phyloP scores from a whole-genome alignment of 2,329 filamentous ascomycete species.

The Madurella fahalii region DNA sequence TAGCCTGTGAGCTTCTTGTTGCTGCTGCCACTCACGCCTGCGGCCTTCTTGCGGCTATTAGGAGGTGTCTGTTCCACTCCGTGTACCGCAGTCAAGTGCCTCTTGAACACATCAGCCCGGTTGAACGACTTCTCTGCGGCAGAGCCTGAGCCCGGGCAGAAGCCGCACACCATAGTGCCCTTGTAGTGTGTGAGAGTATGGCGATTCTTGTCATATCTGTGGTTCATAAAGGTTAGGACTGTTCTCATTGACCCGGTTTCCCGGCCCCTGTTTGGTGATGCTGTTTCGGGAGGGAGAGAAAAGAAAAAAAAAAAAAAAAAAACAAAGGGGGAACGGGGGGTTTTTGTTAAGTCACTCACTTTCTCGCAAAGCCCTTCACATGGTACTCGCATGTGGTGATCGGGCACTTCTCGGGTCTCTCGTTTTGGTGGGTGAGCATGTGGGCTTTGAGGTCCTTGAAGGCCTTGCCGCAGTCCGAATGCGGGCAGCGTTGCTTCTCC shows the following conservation, averaged over 20 bases:
- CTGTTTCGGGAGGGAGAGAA: too few relatives aligned
- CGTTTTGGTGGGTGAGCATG: conserved; percentile 88
- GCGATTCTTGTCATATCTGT: conserved; percentile 81
- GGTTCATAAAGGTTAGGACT: not conserved
- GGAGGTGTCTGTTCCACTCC: conserved; percentile 89
- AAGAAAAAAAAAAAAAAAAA: too few relatives aligned
- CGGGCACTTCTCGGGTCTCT: conserved; percentile 90
- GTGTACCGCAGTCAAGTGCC: conserved; percentile 85
- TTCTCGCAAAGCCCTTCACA: conserved; percentile 85
- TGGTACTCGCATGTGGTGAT: conserved; percentile 91
- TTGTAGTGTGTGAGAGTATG: conserved; percentile 96
- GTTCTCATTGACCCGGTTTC: not conserved
- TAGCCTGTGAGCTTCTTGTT: conserved; percentile 67
- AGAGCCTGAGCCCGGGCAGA: conserved; percentile 85
- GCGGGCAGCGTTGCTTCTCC: conserved; percentile 70
- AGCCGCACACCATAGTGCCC: conserved; percentile 94
- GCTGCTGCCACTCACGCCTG: conserved; percentile 35
- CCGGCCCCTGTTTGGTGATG: too few relatives aligned
- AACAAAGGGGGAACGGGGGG: too few relatives aligned
- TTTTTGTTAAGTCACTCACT: conserved; percentile 39
- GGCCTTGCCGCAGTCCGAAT: conserved; percentile 76
- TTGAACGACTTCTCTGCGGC: conserved; percentile 94
- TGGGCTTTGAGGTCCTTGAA: conserved; percentile 94
- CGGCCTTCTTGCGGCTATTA: conserved; percentile 75
- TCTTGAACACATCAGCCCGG: conserved; percentile 91